Conservation (phyloP, 2,329 filamentous ascomycete species). For the Phyllosticta capitalensis region DNA sequence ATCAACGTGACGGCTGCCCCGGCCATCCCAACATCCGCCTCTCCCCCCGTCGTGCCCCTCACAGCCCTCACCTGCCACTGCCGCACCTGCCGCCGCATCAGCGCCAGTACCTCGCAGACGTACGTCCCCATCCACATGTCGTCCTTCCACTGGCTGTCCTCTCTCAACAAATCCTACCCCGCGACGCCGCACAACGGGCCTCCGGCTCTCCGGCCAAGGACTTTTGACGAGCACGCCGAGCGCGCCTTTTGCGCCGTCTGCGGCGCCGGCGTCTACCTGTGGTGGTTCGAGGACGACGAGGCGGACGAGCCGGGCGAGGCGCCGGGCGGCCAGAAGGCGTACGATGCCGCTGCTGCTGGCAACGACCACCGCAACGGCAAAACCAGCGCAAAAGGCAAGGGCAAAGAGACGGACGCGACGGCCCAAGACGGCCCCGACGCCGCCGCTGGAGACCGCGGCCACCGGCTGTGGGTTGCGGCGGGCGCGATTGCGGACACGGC, state of each 20-base stretch:
- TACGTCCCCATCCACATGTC: background rate
- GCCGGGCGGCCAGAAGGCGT: background rate
- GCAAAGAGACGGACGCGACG: background rate
- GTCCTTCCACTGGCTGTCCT: background rate
- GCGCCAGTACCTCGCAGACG: background rate
- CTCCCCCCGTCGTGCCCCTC: too few species aligned
- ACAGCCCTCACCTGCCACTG: background rate
- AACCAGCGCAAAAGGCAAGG: background rate
- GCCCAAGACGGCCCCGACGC: background rate
- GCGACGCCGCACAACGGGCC: background rate
- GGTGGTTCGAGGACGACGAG: background rate
- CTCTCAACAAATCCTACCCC: background rate
- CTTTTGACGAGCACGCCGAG: background rate
- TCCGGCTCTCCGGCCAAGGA: background rate
- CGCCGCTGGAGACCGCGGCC: background rate
- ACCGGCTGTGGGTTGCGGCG: background rate
- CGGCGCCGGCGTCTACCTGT: background rate
- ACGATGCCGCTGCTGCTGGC: too few species aligned
- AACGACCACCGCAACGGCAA: background rate
- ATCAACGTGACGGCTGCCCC: background rate
- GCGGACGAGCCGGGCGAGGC: background rate
- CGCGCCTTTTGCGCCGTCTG: constrained; percentile 2
- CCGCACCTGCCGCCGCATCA: background rate
- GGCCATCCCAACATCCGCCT: background rate
- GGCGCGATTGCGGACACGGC: background rate